Percentiles rank a stretch among this genome's conserved stretches.
These are phyloP conservation scores for Aurantiochytrium sp. DNA, from an alignment of 108 stramenopile genomes.

Conservation along the genomic window DNA sequence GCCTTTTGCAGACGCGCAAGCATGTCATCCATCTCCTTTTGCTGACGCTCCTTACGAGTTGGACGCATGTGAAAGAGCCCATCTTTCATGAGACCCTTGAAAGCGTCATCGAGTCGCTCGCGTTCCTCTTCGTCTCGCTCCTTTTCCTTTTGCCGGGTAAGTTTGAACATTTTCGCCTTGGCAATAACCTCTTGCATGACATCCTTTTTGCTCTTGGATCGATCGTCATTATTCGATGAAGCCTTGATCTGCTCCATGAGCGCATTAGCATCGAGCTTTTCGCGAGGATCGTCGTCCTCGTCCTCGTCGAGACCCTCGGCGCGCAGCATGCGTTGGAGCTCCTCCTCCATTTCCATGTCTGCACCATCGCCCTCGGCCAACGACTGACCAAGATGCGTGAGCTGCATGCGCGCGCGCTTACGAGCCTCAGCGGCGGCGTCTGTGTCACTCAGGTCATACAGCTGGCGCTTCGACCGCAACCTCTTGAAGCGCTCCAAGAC, in stretches of 20 bases:
- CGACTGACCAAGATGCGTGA: not conserved
- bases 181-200: conserved; percentile 27
- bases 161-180: conserved; percentile 27
- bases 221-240: not conserved
- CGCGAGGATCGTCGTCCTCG: conserved; percentile 2
- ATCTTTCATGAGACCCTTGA: not conserved
- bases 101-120: conserved; percentile 20
- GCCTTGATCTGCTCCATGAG: conserved; percentile 7
- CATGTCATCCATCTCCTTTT: not conserved
- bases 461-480: not conserved
- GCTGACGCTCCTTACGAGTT: not conserved
- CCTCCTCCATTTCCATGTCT: not conserved
- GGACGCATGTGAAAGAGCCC: conserved; percentile 3
- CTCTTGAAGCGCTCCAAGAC: conserved; percentile 28
- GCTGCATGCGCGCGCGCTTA: not conserved
- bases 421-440: not conserved
- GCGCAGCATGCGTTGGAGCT: not conserved
- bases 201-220: not conserved
- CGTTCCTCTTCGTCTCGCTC: conserved; percentile 23
- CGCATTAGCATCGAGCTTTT: not conserved
- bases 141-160: conserved; percentile 15
- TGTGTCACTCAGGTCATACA: conserved; percentile 14
- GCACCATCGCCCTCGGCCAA: not conserved
- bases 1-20: not conserved
- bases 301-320: not conserved